These are phyloP conservation scores for Stevia rebaudiana DNA, from an alignment of 140 eudicot genomes.

Conservation along the genomic window DNA sequence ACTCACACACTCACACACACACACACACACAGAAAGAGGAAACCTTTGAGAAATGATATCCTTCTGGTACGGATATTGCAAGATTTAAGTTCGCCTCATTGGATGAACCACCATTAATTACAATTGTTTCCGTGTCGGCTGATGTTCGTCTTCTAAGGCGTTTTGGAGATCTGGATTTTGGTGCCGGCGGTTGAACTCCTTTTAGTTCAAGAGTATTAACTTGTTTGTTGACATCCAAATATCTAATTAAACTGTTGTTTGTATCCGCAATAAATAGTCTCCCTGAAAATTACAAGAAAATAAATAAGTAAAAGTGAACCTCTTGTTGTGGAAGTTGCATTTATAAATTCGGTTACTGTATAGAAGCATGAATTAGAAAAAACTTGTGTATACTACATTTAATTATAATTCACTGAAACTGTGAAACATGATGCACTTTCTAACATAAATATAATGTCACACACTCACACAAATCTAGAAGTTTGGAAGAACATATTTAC, in stretches of 20 bases:
- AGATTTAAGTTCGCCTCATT: constrained; percentile 61
- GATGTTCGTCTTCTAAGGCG: constrained; percentile 79
- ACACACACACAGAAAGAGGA: background rate
- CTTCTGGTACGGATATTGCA: constrained; percentile 70
- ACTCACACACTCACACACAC: background rate
- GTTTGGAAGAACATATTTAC: constrained; percentile 34
- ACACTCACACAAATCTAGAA: background rate
- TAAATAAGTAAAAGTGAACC: background rate
- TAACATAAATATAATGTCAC: constrained; percentile 1
- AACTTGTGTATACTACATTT: background rate
- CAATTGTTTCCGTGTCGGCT: constrained; percentile 53
- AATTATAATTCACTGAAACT: background rate
- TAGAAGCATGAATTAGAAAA: background rate
- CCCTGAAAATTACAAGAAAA: constrained; percentile 40
- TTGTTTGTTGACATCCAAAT: constrained; percentile 51
- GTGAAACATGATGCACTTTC: background rate
- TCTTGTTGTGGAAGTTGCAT: constrained; percentile 8
- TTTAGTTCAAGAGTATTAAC: constrained; percentile 75
- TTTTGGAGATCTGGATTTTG: constrained; percentile 53
- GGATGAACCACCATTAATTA: constrained; percentile 66
- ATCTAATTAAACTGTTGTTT: constrained; percentile 81
- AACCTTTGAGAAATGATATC: constrained; percentile 97
- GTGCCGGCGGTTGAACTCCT: constrained; percentile 81
- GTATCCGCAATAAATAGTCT: constrained; percentile 85
- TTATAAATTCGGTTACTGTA: background rate